Evolutionary conservation across 352 stramenopile genomes (phyloP).

Genomic region (Elongisporangium prolatum): DNA sequence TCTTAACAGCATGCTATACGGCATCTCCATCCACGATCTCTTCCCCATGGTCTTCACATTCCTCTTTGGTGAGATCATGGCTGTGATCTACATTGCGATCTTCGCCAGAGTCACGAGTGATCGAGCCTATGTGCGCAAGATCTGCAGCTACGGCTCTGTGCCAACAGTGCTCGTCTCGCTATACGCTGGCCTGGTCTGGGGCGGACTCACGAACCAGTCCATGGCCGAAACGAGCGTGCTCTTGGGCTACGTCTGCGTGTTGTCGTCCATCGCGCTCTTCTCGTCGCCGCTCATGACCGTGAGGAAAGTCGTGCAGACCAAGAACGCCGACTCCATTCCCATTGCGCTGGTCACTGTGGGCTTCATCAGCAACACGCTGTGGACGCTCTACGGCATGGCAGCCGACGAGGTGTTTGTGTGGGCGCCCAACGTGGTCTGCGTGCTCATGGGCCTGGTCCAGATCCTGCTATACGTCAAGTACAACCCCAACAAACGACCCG

Average conservation of each 20-base stretch:
- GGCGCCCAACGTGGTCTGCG: slow-evolving; percentile 15
- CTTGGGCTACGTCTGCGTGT: slow-evolving; percentile 19
- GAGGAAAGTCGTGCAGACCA: slow-evolving; percentile 33
- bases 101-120: slow-evolving; percentile 7
- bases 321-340: slow-evolving; percentile 28
- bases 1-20: slow-evolving; percentile 4
- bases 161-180: slow-evolving; percentile 4
- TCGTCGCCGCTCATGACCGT: slow-evolving; percentile 44
- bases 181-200: slow-evolving; percentile 3
- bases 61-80: slow-evolving; percentile 12
- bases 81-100: slow-evolving; percentile 17
- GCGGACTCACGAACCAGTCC: slow-evolving; percentile 5
- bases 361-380: slow-evolving; percentile 31
- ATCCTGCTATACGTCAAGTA: slow-evolving; percentile 18
- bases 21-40: slow-evolving; percentile 18
- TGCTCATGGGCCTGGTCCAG: slow-evolving; percentile 12
- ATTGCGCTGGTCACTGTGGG: slow-evolving; percentile 39
- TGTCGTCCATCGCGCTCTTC: slow-evolving; percentile 23
- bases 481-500: slow-evolving; percentile 19
- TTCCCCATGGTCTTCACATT: slow-evolving; percentile 21
- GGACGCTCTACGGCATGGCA: slow-evolving; percentile 37
- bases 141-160: neutral
- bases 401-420: slow-evolving; percentile 21
- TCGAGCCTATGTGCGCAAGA: neutral
- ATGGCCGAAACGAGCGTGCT: slow-evolving; percentile 6